These are phyloP conservation scores for Hemerocallis citrina DNA, from an alignment of 106 monocot genomes.

Conservation along the genomic window DNA sequence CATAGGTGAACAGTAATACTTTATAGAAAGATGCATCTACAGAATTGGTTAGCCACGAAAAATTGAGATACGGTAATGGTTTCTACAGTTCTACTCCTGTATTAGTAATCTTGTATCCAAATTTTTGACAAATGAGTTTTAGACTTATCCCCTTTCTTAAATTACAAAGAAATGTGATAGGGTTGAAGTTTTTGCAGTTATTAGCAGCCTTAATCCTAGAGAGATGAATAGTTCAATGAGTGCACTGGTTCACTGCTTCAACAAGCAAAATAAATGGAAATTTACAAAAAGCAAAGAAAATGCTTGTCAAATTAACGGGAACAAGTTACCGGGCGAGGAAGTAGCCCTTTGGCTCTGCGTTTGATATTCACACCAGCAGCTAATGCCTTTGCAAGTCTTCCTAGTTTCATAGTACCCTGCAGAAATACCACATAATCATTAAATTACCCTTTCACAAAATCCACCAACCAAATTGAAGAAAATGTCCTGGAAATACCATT, in stretches of 20 bases:
- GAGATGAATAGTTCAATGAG: background rate
- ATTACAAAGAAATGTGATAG: no score
- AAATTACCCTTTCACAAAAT: background rate
- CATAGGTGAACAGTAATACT: no score
- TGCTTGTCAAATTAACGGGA: background rate
- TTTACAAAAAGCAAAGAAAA: background rate
- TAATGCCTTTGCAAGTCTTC: constrained; percentile 88
- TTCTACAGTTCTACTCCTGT: no score
- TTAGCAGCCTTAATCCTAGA: no score
- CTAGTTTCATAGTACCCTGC: constrained; percentile 84
- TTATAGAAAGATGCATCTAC: no score
- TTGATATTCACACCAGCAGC: constrained; percentile 72
- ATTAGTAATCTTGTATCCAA: no score
- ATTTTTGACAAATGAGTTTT: no score
- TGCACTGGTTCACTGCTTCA: background rate
- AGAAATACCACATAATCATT: constrained; percentile 10
- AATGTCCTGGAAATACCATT: constrained; percentile 42
- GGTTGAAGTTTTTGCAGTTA: no score
- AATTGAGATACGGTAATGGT: no score
- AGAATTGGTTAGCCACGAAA: no score
- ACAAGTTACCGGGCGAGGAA: constrained; percentile 81
- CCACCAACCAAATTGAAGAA: background rate
- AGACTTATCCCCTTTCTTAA: no score
- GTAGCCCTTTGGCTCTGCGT: constrained; percentile 85
- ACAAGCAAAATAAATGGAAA: background rate